These are phyloP conservation scores for Cladobotryum protrusum DNA, from an alignment of 2,329 filamentous ascomycete genomes.

Conservation along the genomic window DNA sequence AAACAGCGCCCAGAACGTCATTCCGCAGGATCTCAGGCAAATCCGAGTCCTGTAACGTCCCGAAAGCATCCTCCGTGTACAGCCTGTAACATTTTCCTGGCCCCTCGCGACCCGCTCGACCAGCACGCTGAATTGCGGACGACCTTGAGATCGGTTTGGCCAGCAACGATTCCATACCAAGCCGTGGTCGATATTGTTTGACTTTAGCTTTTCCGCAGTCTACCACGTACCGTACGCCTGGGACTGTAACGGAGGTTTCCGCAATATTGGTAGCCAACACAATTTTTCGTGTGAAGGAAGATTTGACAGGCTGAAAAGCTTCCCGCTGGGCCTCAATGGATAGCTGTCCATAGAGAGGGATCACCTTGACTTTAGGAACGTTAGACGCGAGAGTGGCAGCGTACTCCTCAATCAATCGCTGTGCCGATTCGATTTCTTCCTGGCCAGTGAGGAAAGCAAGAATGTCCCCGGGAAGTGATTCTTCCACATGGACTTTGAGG, in stretches of 20 bases:
- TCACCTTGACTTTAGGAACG: constrained; percentile 64
- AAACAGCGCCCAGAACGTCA: constrained; percentile 75
- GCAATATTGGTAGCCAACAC: constrained; percentile 95
- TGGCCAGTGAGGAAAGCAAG: constrained; percentile 89
- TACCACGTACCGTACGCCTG: constrained; percentile 84
- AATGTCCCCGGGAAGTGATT: constrained; percentile 89
- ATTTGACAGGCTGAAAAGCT: constrained; percentile 71
- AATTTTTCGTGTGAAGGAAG: constrained; percentile 73
- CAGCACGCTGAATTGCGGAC: constrained; percentile 83
- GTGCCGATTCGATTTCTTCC: constrained; percentile 80
- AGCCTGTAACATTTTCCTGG: constrained; percentile 84
- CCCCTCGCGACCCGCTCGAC: constrained; percentile 87
- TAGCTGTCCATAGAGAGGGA: constrained; percentile 85
- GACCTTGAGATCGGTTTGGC: constrained; percentile 89
- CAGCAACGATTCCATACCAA: constrained; percentile 86
- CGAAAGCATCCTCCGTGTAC: constrained; percentile 75
- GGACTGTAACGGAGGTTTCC: constrained; percentile 95
- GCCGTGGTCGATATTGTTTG: constrained; percentile 77
- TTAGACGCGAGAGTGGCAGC: constrained; percentile 64
- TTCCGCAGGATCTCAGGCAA: constrained; percentile 86
- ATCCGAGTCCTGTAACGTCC: constrained; percentile 63
- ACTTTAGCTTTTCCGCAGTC: constrained; percentile 92
- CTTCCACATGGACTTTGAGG: constrained; percentile 78
- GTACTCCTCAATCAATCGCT: constrained; percentile 76
- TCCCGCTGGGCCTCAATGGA: constrained; percentile 80